phyloP scores from a whole-genome alignment of 164 flowering plant species.

The grape (Vitis vinifera) region DNA sequence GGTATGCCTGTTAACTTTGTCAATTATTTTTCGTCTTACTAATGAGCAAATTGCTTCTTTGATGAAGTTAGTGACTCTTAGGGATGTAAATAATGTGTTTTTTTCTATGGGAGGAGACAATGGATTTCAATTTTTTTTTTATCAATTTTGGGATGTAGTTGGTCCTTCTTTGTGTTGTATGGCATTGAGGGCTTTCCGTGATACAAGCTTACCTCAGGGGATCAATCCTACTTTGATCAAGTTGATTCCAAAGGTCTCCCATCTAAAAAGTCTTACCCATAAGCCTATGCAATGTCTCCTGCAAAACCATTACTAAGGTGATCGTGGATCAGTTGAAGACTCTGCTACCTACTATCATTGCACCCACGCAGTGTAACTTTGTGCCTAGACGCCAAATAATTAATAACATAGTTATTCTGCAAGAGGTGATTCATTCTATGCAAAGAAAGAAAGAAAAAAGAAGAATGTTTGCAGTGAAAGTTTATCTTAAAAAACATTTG shows the following conservation, averaged over 20 bases:
- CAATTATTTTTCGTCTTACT: too few relatives aligned
- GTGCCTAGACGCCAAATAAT: neutral
- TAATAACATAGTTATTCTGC: neutral
- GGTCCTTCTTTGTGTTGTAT: too few relatives aligned
- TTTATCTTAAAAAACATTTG: neutral
- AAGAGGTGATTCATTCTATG: neutral
- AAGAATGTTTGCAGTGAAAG: neutral
- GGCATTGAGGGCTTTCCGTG: too few relatives aligned
- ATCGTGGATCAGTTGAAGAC: neutral
- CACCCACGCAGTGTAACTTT: neutral
- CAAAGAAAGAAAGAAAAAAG: neutral
- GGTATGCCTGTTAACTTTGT: too few relatives aligned
- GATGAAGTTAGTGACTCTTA: too few relatives aligned
- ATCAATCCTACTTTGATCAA: too few relatives aligned
- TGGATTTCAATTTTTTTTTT: too few relatives aligned
- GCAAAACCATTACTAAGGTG: neutral
- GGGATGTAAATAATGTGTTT: too few relatives aligned
- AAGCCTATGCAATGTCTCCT: neutral
- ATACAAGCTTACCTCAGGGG: too few relatives aligned
- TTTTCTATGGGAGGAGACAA: too few relatives aligned
- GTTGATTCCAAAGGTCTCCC: neutral
- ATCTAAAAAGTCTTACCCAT: neutral
- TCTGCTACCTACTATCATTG: neutral
- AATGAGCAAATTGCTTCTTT: too few relatives aligned
- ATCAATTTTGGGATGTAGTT: too few relatives aligned